Evolutionary conservation across 2,329 filamentous ascomycete genomes (phyloP).

Genomic region (Magnaporthiopsis rhizophila): DNA sequence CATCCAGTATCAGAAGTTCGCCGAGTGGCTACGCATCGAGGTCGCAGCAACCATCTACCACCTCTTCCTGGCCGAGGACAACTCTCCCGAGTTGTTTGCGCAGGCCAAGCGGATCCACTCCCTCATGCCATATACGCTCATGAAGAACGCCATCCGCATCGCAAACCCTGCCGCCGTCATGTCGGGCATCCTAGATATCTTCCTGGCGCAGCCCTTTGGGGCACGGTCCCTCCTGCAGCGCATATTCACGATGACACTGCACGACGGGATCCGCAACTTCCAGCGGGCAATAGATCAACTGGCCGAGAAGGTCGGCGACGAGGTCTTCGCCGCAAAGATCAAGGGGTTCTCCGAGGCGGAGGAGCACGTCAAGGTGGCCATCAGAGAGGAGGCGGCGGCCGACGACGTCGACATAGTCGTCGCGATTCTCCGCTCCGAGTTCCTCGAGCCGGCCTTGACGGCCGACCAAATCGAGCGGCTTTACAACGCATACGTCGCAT

Average conservation of each 20-base stretch:
- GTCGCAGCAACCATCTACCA: conserved; percentile 95
- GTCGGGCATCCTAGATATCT: conserved; percentile 90
- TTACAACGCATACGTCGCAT: conserved; percentile 93
- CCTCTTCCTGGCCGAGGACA: conserved; percentile 94
- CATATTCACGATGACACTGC: conserved; percentile 85
- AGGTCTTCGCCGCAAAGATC: conserved; percentile 71
- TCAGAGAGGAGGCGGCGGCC: conserved; percentile 63
- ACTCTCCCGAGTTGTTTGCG: conserved; percentile 91
- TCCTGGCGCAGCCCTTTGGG: conserved; percentile 91
- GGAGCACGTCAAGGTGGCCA: conserved; percentile 64
- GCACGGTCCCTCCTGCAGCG: conserved; percentile 84
- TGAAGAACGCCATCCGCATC: conserved; percentile 96
- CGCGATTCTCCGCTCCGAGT: conserved; percentile 71
- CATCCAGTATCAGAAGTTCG: conserved; percentile 95
- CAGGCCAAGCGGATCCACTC: conserved; percentile 93
- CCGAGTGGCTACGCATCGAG: conserved; percentile 96
- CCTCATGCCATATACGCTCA: conserved; percentile 80
- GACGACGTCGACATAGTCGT: conserved; percentile 83
- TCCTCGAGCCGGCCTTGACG: conserved; percentile 62
- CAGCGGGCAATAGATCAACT: conserved; percentile 81
- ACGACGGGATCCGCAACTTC: conserved; percentile 81
- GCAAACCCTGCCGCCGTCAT: conserved; percentile 96
- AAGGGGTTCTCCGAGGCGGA: conserved; percentile 69
- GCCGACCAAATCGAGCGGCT: conserved; percentile 72
- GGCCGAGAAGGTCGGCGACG: conserved; percentile 69